Evolutionary conservation across 192 early-diverging fungal genomes (phyloP).

Genomic region (Chytriomyces sp.): DNA sequence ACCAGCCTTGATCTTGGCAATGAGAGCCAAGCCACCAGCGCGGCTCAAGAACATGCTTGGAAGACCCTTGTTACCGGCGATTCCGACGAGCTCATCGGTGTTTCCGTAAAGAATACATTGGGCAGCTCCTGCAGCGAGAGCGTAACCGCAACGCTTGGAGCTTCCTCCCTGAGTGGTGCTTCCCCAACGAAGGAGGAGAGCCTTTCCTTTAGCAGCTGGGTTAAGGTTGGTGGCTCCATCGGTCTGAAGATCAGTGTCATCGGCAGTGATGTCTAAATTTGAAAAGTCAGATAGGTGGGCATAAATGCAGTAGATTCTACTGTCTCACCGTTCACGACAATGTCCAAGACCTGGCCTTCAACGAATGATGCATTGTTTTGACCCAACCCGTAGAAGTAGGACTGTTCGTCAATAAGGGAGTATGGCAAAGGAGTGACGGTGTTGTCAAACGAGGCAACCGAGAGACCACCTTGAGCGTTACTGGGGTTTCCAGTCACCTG

Average conservation of each 20-base stretch:
- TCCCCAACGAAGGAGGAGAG: conserved; percentile 41
- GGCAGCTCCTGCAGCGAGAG: conserved; percentile 29
- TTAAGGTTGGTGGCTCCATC: conserved; percentile 28
- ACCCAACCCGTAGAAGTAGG: not conserved
- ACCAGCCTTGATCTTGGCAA: conserved; percentile 37
- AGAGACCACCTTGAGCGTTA: conserved; percentile 21
- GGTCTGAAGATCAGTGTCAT: conserved; percentile 27
- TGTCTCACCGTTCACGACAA: conserved; percentile 28
- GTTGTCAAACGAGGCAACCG: conserved; percentile 32
- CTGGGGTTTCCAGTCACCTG: conserved; percentile 48
- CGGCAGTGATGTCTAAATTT: conserved; percentile 29
- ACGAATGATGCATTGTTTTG: not conserved
- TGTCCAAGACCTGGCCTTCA: conserved; percentile 15
- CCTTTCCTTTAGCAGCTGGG: conserved; percentile 38
- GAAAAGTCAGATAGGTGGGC: not conserved
- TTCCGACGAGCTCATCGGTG: conserved; percentile 11
- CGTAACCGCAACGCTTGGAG: conserved; percentile 35
- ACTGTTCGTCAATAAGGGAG: not conserved
- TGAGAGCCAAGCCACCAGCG: conserved; percentile 17
- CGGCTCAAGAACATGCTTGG: conserved; percentile 24
- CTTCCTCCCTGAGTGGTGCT: conserved; percentile 10
- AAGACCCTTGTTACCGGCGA: conserved; percentile 22
- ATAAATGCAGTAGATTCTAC: not conserved
- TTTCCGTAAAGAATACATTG: conserved; percentile 47
- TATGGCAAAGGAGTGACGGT: not conserved